Evolutionary conservation across 257 asterid species (phyloP), one percentile per base, ranked within the genome.

Genomic region (Capsicum baccatum): DNA sequence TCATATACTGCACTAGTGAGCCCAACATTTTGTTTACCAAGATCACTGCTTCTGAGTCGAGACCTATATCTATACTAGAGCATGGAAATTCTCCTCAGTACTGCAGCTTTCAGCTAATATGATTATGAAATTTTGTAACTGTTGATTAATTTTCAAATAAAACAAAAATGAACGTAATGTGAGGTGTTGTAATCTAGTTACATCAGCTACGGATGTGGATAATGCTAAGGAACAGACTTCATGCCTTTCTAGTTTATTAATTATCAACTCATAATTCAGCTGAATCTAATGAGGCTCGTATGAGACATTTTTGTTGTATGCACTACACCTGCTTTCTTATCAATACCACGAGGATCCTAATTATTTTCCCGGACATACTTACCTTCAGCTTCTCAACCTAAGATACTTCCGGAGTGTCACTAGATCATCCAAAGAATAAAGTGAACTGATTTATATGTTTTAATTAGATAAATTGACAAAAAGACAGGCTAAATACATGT

Each of bases 1-100:
- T 44, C 57, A 44, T 42, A 44, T 70, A 70, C 35, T 70, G 79
- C 79, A 70, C 44, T 70, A 70, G 56, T n/a, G 35, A 70, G 78
- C 54, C 76, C 78, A 68, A 39, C 44, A 39, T 39, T 17, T 59
- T 16, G 64, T 59, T 59, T 59, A 59, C 64, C 64, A 59, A 59
- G 64, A 59, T 59, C 11, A 9, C 11, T 59, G 64, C 64, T 17
- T 58, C 1, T 59, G 64, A 59, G 64, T 17, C 26, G 10, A 58
- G n/a, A 59, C 64, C 64, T n/a, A 59, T 59, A 59, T 59, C 64
- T 17, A 59, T n/a, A 59, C 64, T 16, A 17, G 64, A 59, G 64
- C 64, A 59, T 17, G 64, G 64, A 59, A 59, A 59, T 59, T 59
- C 33, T 16, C 64, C 64, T 59, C 21, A 59, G 33, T 39, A 39